These are phyloP conservation scores for Closterium sp. DNA, from an alignment of 139 green algal species.

Conservation along the genomic window DNA sequence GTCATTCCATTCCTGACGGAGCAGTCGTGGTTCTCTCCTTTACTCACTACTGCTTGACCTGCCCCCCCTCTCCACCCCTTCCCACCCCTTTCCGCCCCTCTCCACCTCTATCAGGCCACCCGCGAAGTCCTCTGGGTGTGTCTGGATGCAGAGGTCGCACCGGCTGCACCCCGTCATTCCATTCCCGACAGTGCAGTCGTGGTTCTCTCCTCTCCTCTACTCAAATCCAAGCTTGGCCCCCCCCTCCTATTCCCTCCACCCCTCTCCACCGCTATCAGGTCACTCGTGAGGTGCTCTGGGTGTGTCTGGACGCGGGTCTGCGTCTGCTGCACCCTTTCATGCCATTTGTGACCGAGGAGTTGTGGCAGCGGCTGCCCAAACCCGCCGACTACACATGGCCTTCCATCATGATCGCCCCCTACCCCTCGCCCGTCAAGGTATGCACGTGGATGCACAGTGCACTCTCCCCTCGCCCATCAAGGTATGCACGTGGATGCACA, in stretches of 20 bases:
- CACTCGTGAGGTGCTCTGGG: conserved; percentile 73
- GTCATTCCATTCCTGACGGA: conserved; percentile 81
- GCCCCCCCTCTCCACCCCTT: no score
- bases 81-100: conserved; percentile 14
- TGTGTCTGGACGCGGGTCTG: conserved; percentile 82
- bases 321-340: conserved; percentile 79
- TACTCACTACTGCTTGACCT: no score
- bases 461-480: no score
- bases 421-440: conserved; percentile 20
- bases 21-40: conserved; percentile 62
- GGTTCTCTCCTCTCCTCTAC: conserved; percentile 37
- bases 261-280: conserved; percentile 57
- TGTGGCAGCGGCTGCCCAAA: conserved; percentile 75
- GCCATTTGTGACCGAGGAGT: conserved; percentile 78
- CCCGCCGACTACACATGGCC: background rate
- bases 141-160: conserved; percentile 81
- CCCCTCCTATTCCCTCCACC: background rate
- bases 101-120: conserved; percentile 62
- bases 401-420: conserved; percentile 29
- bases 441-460: no score
- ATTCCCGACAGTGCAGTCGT: conserved; percentile 78
- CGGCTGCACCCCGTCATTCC: conserved; percentile 81
- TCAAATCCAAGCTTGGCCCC: no score
- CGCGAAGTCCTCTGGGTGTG: conserved; percentile 74
- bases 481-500: no score